Base-by-base conservation (phyloP, 768 basidiomycete species). In the Mrakia gelida region DNA sequence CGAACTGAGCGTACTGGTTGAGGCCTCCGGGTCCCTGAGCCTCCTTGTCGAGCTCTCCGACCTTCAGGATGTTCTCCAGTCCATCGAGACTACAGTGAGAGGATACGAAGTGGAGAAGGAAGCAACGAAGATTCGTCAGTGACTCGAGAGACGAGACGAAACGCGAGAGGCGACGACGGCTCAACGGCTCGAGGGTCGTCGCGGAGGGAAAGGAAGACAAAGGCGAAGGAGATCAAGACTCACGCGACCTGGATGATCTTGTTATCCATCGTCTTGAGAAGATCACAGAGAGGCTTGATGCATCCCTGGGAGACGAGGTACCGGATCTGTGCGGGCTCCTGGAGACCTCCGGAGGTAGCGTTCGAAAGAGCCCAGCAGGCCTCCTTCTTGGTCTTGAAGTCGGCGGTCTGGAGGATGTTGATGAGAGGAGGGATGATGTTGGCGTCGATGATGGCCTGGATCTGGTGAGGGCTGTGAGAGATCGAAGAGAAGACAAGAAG, bases 291-390 rank as follows among this genome's bases (percentile, higher is more conserved):
- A 23, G 97, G 97, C 86, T 98, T 98, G 87, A 99, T 98, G 87
- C 95, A 97, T 45, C 97, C 97, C 85, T 98, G 97, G 32, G 90
- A 88, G 75, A 99, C 97, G 78, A 99, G 92, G 86, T 98, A 99
- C 74, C 97, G 92, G 82, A 99, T 99, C 84, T 98, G 96, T 41
- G 91, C 87, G 43, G 97, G 97, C 84, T 99, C 95, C 83, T 95
- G 94, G 34, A 98, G 89, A 79, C 94, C 97, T 80, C 97, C 97
- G 56, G 95, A 97, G 32, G 97, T 99, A 9, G 97, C 97, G 85
- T 99, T 99, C 61, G 95, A 97, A 81, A 99, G 94, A 15, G 97
- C 97, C 97, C 97, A 99, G 87, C 95, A 99, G 2, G 97, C 97
- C 86, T 99, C 97, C 86, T 99, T 99, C 85, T 93, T 91, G 67